These are phyloP conservation scores for Suillus subluteus DNA, from an alignment of 768 basidiomycete species.

Conservation along the genomic window DNA sequence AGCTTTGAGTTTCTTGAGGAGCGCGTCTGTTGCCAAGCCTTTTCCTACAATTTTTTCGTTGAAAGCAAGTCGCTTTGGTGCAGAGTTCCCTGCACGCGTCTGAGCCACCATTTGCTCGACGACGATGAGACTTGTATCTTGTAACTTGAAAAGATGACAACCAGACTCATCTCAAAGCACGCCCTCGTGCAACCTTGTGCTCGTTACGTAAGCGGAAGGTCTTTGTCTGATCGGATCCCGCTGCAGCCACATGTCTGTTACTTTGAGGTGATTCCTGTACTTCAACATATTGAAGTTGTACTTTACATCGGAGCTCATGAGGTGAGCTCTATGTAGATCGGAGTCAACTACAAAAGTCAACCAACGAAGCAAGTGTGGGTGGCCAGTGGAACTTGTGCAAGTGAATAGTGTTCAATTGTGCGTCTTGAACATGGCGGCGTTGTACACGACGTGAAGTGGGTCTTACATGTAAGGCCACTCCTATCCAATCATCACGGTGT, in stretches of 20 bases:
- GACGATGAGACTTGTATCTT: conserved; percentile 8
- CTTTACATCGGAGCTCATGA: not conserved
- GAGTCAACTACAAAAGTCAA: conserved; percentile 58
- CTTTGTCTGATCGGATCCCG: not conserved
- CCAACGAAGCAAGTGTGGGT: conserved; percentile 58
- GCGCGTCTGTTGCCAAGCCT: conserved; percentile 75
- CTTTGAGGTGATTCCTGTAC: not conserved
- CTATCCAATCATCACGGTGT: not conserved
- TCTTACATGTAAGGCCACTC: conserved; percentile 57
- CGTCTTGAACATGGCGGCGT: conserved; percentile 62
- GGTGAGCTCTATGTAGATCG: conserved; percentile 51
- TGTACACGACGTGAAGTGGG: conserved; percentile 61
- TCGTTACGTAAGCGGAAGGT: not conserved
- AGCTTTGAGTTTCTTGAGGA: conserved; percentile 84
- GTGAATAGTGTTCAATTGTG: conserved; percentile 37
- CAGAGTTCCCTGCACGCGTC: conserved; percentile 60
- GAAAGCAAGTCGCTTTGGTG: conserved; percentile 71
- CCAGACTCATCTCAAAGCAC: not conserved
- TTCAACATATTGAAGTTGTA: not conserved
- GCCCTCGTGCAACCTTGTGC: not conserved
- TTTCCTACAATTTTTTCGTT: conserved; percentile 81
- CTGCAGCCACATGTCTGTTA: no score
- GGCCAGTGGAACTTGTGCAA: not conserved
- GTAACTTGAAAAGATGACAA: conserved; percentile 7
- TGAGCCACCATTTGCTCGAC: conserved; percentile 66